A percentile compares a stretch with the other conserved stretches of the same genome.
These are phyloP conservation scores for Calocybe indica DNA, from an alignment of 768 basidiomycete species.

Conservation along the genomic window DNA sequence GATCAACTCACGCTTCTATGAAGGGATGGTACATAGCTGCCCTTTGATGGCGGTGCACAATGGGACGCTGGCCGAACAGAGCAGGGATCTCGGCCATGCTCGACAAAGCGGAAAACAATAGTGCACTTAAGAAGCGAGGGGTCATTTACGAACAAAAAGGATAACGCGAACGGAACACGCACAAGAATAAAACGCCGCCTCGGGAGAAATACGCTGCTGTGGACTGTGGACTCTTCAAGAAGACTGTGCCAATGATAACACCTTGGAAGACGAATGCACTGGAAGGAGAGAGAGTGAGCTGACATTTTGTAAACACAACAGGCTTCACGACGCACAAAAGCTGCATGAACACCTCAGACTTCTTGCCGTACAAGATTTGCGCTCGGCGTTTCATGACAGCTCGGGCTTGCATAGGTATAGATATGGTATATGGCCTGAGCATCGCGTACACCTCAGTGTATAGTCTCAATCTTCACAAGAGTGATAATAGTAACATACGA, in stretches of 20 bases:
- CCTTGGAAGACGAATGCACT: conserved; percentile 50
- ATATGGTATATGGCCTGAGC: conserved; percentile 28
- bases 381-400: conserved; percentile 33
- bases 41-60: conserved; percentile 48
- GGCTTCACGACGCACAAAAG: conserved; percentile 18
- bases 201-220: conserved; percentile 70
- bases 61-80: conserved; percentile 55
- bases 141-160: conserved; percentile 3
- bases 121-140: conserved; percentile 27
- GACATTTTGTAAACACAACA: not conserved
- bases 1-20: conserved; percentile 28
- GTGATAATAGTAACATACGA: conserved; percentile 14
- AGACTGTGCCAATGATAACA: conserved; percentile 57
- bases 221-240: conserved; percentile 45
- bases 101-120: conserved; percentile 53
- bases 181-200: conserved; percentile 77
- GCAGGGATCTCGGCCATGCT: conserved; percentile 63
- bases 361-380: conserved; percentile 31
- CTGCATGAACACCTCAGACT: conserved; percentile 20
- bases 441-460: conserved; percentile 1
- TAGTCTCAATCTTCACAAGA: not conserved
- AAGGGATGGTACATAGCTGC: conserved; percentile 62
- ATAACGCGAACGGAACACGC: conserved; percentile 12
- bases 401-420: conserved; percentile 29
- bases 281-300: not conserved